Evolutionary conservation across 495 filamentous ascomycete species (phyloP).

Genomic region (Xylaria curta): DNA sequence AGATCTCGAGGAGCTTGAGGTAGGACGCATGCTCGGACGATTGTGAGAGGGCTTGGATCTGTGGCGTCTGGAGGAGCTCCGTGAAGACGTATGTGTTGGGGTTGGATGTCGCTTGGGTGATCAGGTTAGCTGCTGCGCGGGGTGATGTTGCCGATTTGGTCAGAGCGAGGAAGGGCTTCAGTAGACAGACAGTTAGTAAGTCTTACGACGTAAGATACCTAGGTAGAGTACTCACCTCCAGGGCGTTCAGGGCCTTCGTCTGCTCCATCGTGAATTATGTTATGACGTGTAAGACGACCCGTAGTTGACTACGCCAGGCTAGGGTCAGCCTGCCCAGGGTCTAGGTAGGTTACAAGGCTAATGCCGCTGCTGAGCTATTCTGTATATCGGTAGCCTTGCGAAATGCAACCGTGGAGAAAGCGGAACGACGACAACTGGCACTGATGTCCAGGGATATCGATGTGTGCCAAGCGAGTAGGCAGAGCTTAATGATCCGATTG

Average conservation of each 20-base stretch:
- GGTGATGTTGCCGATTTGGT: slow-evolving; percentile 84
- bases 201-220: not conserved
- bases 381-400: slow-evolving; percentile 26
- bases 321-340: slow-evolving; percentile 19
- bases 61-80: slow-evolving; percentile 83
- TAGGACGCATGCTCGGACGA: slow-evolving; percentile 56
- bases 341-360: slow-evolving; percentile 27
- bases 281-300: not conserved
- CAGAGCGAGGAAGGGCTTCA: slow-evolving; percentile 82
- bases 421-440: not conserved
- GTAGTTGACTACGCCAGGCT: slow-evolving; percentile 13
- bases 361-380: slow-evolving; percentile 27
- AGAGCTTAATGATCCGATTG: not conserved
- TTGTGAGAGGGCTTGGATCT: slow-evolving; percentile 74
- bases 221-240: slow-evolving; percentile 54
- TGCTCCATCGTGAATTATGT: slow-evolving; percentile 73
- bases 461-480: not conserved
- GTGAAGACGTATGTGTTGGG: slow-evolving; percentile 93
- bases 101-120: slow-evolving; percentile 84
- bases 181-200: slow-evolving; percentile 19
- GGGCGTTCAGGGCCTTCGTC: slow-evolving; percentile 80
- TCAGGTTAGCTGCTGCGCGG: slow-evolving; percentile 82
- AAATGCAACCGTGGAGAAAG: slow-evolving; percentile 22
- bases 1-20: slow-evolving; percentile 83
- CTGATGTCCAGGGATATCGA: not conserved